Evolutionary conservation across 2,329 filamentous ascomycete genomes (phyloP).

Genomic region (Ophiostoma quercus): DNA sequence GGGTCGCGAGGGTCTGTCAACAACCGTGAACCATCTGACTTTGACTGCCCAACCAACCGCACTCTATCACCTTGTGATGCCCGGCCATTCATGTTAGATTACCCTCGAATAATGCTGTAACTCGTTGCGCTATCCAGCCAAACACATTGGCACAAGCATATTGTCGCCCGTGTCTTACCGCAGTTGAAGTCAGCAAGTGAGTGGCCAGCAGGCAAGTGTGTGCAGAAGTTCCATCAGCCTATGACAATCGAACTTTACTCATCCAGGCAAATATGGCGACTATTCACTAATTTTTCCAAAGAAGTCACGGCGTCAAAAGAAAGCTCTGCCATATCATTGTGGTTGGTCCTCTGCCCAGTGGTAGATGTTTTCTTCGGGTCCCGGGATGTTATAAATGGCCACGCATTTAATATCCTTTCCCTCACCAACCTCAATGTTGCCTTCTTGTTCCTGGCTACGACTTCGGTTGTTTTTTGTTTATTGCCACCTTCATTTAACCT

Average conservation of each 20-base stretch:
- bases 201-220: background rate
- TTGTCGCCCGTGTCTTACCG: background rate
- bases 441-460: background rate
- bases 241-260: background rate
- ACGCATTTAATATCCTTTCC: background rate
- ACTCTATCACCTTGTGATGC: background rate
- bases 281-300: background rate
- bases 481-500: background rate
- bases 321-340: background rate
- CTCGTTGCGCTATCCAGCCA: background rate
- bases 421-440: background rate
- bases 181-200: background rate
- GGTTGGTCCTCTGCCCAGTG: background rate
- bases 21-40: background rate
- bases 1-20: background rate
- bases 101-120: background rate
- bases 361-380: background rate
- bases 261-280: background rate
- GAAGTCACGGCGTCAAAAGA: background rate
- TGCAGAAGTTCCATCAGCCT: background rate
- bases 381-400: background rate
- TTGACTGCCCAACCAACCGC: background rate
- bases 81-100: background rate
- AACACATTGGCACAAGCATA: background rate
- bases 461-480: background rate